These are phyloP conservation scores for Corylus americana DNA, from an alignment of 306 rosid species.

Conservation along the genomic window DNA sequence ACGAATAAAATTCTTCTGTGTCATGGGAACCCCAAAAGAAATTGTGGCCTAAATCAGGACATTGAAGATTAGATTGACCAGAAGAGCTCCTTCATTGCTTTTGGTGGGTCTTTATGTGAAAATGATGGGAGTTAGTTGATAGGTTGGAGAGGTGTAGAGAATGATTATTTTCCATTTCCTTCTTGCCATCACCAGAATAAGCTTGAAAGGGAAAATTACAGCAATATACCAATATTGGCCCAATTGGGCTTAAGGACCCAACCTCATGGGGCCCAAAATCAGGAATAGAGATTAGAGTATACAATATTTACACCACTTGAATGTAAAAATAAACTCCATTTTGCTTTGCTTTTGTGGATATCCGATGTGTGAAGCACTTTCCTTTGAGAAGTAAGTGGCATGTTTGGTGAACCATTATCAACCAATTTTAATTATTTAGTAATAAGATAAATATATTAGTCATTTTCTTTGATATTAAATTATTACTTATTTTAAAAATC, in stretches of 20 bases:
- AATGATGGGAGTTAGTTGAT: background rate
- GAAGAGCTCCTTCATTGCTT: background rate
- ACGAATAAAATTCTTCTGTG: background rate
- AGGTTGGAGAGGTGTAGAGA: background rate
- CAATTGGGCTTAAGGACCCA: no score
- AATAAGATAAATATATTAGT: background rate
- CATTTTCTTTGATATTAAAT: background rate
- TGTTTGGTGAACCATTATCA: slow-evolving; percentile 13
- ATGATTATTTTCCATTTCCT: background rate
- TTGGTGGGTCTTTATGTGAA: background rate
- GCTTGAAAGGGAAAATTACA: no score
- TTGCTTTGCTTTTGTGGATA: slow-evolving; percentile 10
- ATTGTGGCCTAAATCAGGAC: background rate
- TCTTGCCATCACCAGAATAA: background rate
- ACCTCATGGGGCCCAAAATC: no score
- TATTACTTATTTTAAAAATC: background rate
- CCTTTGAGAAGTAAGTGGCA: background rate
- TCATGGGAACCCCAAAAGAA: background rate
- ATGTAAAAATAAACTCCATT: no score
- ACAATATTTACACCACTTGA: no score
- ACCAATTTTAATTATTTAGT: background rate
- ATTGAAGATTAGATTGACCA: background rate
- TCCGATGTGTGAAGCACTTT: slow-evolving; percentile 29
- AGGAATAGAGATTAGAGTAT: no score
- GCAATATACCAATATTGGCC: no score